Evolutionary conservation across 75 land plant genomes (phyloP).

Genomic region (Pinus albicaulis): DNA sequence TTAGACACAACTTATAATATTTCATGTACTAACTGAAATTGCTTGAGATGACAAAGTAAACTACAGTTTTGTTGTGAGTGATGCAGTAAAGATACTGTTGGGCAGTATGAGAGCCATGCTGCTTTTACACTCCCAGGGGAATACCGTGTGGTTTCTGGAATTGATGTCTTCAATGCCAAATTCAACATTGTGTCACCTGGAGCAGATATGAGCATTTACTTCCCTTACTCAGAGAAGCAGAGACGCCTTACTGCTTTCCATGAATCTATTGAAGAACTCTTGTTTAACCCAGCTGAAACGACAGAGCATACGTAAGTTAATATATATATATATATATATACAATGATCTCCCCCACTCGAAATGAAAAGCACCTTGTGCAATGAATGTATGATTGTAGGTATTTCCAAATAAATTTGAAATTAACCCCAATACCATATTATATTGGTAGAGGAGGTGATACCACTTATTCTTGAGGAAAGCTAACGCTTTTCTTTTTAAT

Average conservation of each 20-base stretch:
- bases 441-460: too few species aligned
- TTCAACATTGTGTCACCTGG: constrained; percentile 98
- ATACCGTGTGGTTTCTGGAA: constrained; percentile 84
- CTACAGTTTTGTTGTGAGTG: background rate
- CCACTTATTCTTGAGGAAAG: too few species aligned
- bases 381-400: too few species aligned
- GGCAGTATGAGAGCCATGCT: constrained; percentile 92
- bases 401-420: too few species aligned
- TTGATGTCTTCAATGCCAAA: constrained; percentile 93
- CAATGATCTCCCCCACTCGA: too few species aligned
- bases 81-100: constrained; percentile 73
- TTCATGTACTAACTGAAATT: background rate
- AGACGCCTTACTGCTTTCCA: constrained; percentile 62
- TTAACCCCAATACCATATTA: too few species aligned
- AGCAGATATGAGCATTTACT: constrained; percentile 87
- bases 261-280: constrained; percentile 69
- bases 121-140: constrained; percentile 91
- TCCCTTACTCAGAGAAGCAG: constrained; percentile 72
- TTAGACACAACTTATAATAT: too few species aligned
- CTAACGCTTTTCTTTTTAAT: too few species aligned
- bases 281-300: constrained; percentile 64
- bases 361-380: too few species aligned
- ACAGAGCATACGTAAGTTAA: constrained; percentile 67
- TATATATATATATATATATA: too few species aligned
- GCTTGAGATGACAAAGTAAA: background rate